phyloP scores from a whole-genome alignment of 768 basidiomycete genomes.

The Leucocoprinus leucothites region DNA sequence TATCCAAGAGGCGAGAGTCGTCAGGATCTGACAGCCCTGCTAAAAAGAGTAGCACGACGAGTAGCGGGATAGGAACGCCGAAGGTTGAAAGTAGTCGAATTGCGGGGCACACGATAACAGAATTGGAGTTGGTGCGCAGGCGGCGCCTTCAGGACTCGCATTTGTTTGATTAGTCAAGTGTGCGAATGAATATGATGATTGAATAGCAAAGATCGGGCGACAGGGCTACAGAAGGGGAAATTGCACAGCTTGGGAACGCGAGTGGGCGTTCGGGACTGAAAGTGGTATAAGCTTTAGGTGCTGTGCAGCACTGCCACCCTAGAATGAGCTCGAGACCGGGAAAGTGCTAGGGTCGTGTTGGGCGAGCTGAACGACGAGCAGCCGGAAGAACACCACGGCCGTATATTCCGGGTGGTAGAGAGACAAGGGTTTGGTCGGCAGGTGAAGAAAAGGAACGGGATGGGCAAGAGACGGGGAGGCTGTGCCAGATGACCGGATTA shows the following conservation, averaged over 20 bases:
- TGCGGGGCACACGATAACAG: conserved; percentile 69
- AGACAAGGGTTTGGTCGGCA: conserved; percentile 4
- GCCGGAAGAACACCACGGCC: not conserved
- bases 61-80: conserved; percentile 2
- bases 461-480: conserved; percentile 9
- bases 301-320: conserved; percentile 39
- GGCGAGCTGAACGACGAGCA: not conserved
- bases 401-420: not conserved
- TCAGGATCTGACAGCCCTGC: conserved; percentile 14
- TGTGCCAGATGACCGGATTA: conserved; percentile 8
- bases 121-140: conserved; percentile 75
- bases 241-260: conserved; percentile 30
- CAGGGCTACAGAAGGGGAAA: conserved; percentile 10
- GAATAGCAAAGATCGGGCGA: conserved; percentile 4
- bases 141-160: conserved; percentile 75
- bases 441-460: conserved; percentile 2
- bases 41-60: conserved; percentile 1
- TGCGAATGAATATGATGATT: conserved; percentile 15
- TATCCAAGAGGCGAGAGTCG: conserved; percentile 43
- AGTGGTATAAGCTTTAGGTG: conserved; percentile 30
- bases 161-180: conserved; percentile 43
- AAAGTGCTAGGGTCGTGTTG: not conserved
- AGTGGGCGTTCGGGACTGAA: conserved; percentile 18
- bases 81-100: conserved; percentile 27
- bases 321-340: conserved; percentile 9